phyloP scores from a whole-genome alignment of 805 yeast genomes.

The Wickerhamomyces tratensis region DNA sequence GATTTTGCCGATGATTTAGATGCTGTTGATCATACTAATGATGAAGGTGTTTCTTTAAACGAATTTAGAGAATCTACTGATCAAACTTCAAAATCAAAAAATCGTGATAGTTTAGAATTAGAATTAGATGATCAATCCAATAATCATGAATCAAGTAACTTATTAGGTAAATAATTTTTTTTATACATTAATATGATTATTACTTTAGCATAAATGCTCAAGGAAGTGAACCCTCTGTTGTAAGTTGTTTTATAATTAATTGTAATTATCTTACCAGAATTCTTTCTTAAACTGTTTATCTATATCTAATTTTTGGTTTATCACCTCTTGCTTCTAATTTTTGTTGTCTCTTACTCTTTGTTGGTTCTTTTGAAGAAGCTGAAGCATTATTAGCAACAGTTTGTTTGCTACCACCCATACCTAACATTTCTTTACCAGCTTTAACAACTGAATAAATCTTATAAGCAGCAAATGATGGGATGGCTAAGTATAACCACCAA shows the following conservation, averaged over 20 bases:
- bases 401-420: slow-evolving; percentile 7
- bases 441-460: slow-evolving; percentile 28
- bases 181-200: too few species aligned
- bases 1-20: slow-evolving; percentile 63
- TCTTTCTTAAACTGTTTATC: slow-evolving; percentile 8
- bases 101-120: too few species aligned
- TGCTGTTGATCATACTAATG: slow-evolving; percentile 41
- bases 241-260: too few species aligned
- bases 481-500: slow-evolving; percentile 35
- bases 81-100: too few species aligned
- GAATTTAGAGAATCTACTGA: too few species aligned
- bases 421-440: slow-evolving; percentile 17
- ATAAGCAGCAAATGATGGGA: slow-evolving; percentile 36
- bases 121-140: slow-evolving; percentile 10
- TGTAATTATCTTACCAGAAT: too few species aligned
- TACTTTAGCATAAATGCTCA: too few species aligned
- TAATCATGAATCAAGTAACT: too few species aligned
- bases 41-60: too few species aligned
- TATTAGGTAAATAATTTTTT: too few species aligned
- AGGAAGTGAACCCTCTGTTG: too few species aligned
- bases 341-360: slow-evolving; percentile 30
- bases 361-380: slow-evolving; percentile 2
- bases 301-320: slow-evolving; percentile 25
- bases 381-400: slow-evolving; percentile 2
- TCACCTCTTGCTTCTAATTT: slow-evolving; percentile 31